Evolutionary conservation across 2,329 filamentous ascomycete genomes (phyloP), one percentile per base, ranked within the genome.

Genomic region (Xylaria arbuscula): DNA sequence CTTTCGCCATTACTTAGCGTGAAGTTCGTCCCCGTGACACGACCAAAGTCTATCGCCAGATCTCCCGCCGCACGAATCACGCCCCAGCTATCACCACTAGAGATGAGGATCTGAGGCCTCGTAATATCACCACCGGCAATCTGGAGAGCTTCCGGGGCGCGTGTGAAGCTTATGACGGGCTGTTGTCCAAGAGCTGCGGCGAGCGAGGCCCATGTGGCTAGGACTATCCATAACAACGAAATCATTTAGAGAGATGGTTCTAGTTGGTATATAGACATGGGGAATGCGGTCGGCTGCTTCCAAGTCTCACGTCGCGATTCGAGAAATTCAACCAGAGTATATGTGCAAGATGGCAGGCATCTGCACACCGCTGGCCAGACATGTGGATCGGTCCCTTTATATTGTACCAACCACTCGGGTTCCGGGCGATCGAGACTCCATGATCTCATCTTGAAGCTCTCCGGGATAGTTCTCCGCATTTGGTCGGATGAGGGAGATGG

Each of bases 31-130:
- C 90, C 89, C 0, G 89, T 92, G 4, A 92, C 89, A n/a, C 88
- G 86, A 17, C 90, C 90, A 79, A 93, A 91, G 77, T 93, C 91
- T 3, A 83, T 75, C 0, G 89, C 89, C 10, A 93, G 83, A 77
- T 93, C 90, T 47, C 88, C 83, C 0, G 89, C 90, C 5, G 89
- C 89, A 32, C 90, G 86, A 62, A 92, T 83, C 0, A 92, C 90
- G 65, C 89, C 90, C 80, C 88, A 90, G 82, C 87, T 91, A 68
- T 92, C 90, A 64, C 86, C 80, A 22, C 78, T 73, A 10, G 87
- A 86, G n/a, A 89, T 81, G 2, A 86, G 80, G 59, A 90, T 87
- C 64, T 78, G 76, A 10, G 77, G 76, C 22, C 67, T 71, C 1
- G 74, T 63, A 47, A 76, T 70, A 11, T 69, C 56, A 9, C 76